phyloP scores from a whole-genome alignment of 2,329 filamentous ascomycete species.

The Hypoxylon sp. region DNA sequence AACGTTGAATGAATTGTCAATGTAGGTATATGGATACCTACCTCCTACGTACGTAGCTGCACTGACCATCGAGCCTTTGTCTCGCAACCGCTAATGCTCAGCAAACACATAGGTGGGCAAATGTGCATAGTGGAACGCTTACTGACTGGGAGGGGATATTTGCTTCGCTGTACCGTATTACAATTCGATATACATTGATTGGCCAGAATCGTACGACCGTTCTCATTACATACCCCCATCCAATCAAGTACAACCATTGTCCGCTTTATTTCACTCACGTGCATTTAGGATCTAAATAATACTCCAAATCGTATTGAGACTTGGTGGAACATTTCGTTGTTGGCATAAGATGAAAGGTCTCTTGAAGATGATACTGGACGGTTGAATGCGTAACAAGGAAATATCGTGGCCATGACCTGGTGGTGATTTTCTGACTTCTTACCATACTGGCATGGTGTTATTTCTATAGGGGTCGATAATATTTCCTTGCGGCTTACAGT shows the following conservation, averaged over 20 bases:
- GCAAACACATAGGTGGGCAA: conserved; percentile 9
- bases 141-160: not conserved
- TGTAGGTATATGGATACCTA: conserved; percentile 21
- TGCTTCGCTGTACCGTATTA: conserved; percentile 7
- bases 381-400: too few relatives aligned
- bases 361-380: not conserved
- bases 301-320: not conserved
- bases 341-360: not conserved
- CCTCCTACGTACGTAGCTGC: not conserved
- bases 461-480: too few relatives aligned
- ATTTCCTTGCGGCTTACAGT: not conserved
- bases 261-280: not conserved
- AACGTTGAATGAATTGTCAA: conserved; percentile 15
- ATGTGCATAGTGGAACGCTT: conserved; percentile 12
- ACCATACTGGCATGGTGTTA: too few relatives aligned
- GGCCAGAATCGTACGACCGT: conserved; percentile 5
- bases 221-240: not conserved
- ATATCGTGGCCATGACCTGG: too few relatives aligned
- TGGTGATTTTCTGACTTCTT: too few relatives aligned
- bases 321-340: not conserved
- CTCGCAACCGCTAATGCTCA: conserved; percentile 7
- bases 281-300: not conserved
- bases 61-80: not conserved
- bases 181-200: conserved; percentile 12
- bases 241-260: not conserved